Base-by-base conservation (phyloP, 1,284 basidiomycete genomes). In the Ceratobasidium sp. region DNA sequence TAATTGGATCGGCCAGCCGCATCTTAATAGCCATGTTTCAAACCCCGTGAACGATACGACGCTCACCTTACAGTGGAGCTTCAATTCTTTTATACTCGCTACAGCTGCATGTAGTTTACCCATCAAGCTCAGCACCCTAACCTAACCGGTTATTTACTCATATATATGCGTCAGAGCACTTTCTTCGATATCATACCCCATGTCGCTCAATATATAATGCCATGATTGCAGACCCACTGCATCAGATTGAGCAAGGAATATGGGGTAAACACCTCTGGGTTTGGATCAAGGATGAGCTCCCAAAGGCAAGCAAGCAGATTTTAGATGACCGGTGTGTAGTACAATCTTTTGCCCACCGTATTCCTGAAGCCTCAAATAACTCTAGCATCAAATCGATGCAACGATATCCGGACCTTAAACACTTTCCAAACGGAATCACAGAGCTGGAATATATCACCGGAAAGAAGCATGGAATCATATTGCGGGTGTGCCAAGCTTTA, bases 101-200 rank as follows among this genome's bases (percentile, higher is more conserved):
- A 63, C 31, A 8, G 28, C 73, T 10, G 20, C 45, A 42, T 77
- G 26, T 2, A 75, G 23, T 17, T 56, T 42, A 13, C 49, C 58
- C n/a, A 69, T 6, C 15, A 77, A 35, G 45, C 77, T 77, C 23
- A 77, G 53, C 5, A 45, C 56, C 42, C 76, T 73, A 28, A 77
- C 53, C 77, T 73, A 77, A 26, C n/a, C n/a, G n/a, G n/a, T n/a
- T n/a, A n/a, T n/a, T n/a, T n/a, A n/a, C n/a, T n/a, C n/a, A n/a
- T n/a, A n/a, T n/a, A n/a, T n/a, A n/a, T n/a, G n/a, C n/a, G n/a
- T 54, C 53, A 54, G 53, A 54, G 53, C 28, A 23, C 53, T 3
- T 54, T 54, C 26, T 54, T 54, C n/a, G 53, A 54, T 54, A 10
- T 54, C 6, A 54, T 54, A 26, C 4, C 42, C 3, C 20, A 17